These are phyloP conservation scores for Termitomyces eurrhizus DNA, from an alignment of 768 basidiomycete species.

Conservation along the genomic window DNA sequence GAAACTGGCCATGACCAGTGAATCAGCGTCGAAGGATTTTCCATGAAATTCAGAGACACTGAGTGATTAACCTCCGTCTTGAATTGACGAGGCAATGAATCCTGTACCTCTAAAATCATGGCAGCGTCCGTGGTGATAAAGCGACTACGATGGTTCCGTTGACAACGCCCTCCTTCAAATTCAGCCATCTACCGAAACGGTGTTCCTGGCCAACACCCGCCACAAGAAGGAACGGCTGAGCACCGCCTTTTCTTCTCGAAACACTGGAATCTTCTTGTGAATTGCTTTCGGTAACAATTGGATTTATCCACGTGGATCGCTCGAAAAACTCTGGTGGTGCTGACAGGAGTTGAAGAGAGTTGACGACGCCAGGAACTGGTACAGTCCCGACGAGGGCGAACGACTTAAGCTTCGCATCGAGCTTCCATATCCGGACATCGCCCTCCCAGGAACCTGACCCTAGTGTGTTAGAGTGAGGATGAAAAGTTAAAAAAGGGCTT, in stretches of 20 bases:
- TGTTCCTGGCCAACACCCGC: conserved; percentile 87
- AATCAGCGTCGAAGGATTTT: not conserved
- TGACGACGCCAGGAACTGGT: conserved; percentile 75
- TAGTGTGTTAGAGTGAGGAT: not conserved
- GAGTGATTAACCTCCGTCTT: not conserved
- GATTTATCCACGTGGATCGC: conserved; percentile 28
- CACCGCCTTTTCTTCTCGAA: conserved; percentile 17
- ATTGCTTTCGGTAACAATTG: not conserved
- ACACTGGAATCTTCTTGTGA: not conserved
- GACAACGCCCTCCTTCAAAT: conserved; percentile 63
- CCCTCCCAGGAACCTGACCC: conserved; percentile 90
- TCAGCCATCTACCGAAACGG: conserved; percentile 86
- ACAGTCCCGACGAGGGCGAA: conserved; percentile 68
- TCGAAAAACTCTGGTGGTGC: conserved; percentile 46
- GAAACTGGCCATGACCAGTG: not conserved
- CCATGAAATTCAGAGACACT: not conserved
- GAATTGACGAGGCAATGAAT: not conserved
- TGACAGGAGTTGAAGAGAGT: conserved; percentile 80
- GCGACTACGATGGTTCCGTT: conserved; percentile 72
- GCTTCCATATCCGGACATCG: conserved; percentile 83
- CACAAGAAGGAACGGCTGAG: conserved; percentile 52
- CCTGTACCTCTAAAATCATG: conserved; percentile 6
- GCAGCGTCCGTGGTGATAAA: conserved; percentile 40
- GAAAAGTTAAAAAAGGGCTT: conserved; percentile 4
- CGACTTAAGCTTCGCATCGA: conserved; percentile 73